These are phyloP conservation scores for Schoenoplectus tabernaemontani DNA, from an alignment of 202 grass and related monocot genomes.

Conservation along the genomic window DNA sequence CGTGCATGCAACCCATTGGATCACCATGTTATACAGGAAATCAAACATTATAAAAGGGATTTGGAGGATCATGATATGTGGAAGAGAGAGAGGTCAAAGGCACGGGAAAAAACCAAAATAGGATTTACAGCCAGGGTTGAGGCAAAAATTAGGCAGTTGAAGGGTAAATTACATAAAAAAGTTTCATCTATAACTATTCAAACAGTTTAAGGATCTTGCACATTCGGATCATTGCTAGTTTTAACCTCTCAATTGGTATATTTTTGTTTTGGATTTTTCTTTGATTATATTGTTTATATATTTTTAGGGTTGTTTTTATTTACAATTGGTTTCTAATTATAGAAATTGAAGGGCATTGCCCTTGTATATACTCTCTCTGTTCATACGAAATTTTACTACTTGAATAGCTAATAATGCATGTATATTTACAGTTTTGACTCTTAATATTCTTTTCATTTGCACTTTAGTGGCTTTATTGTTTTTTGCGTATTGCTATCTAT, in stretches of 20 bases:
- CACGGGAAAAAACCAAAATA: slow-evolving; percentile 80
- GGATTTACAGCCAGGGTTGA: slow-evolving; percentile 90
- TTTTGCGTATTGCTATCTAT: not conserved
- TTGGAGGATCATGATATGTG: slow-evolving; percentile 83
- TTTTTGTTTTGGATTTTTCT: not conserved
- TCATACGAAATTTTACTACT: slow-evolving; percentile 29
- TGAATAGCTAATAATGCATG: slow-evolving; percentile 53
- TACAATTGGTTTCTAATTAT: slow-evolving; percentile 37
- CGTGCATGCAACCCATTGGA: slow-evolving; percentile 74
- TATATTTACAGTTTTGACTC: slow-evolving; percentile 57
- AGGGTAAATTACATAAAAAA: slow-evolving; percentile 72
- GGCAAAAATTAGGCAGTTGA: slow-evolving; percentile 77
- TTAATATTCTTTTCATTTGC: slow-evolving; percentile 5
- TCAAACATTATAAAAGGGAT: slow-evolving; percentile 76
- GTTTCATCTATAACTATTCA: slow-evolving; percentile 42
- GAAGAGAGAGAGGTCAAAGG: slow-evolving; percentile 82
- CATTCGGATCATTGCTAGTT: slow-evolving; percentile 31
- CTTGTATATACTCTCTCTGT: slow-evolving; percentile 59
- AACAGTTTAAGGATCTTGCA: slow-evolving; percentile 35
- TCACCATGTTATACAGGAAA: slow-evolving; percentile 98
- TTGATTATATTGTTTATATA: not conserved
- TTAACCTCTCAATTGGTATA: slow-evolving; percentile 37
- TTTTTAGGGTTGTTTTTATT: slow-evolving; percentile 47
- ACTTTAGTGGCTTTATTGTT: slow-evolving; percentile 21
- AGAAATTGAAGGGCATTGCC: slow-evolving; percentile 41